Conservation (phyloP, 768 basidiomycete genomes). For the Rhodosporidiobolus sp. region DNA sequence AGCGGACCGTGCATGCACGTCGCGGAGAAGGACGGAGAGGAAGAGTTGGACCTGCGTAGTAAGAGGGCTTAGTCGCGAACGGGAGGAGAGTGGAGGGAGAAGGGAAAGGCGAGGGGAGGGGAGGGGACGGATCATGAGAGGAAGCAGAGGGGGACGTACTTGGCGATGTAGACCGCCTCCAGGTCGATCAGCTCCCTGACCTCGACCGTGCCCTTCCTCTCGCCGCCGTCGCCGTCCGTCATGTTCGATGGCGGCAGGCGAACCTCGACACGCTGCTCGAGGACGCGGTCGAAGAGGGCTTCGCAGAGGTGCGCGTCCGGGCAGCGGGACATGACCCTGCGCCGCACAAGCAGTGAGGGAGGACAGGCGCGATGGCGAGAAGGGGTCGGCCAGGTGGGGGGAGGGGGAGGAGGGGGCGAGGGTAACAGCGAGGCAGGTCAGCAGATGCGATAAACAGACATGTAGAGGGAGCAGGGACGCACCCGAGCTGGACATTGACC, state of each 20-base stretch:
- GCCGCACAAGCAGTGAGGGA: too few species aligned
- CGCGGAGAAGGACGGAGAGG: conserved; percentile 69
- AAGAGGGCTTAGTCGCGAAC: not conserved
- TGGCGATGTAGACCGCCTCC: conserved; percentile 68
- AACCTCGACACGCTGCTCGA: conserved; percentile 48
- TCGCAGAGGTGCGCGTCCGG: conserved; percentile 84
- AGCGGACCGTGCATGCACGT: conserved; percentile 72
- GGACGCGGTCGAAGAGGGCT: conserved; percentile 67
- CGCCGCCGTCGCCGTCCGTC: too few species aligned
- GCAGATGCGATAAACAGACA: too few species aligned
- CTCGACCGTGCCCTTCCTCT: conserved; percentile 50
- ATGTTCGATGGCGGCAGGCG: too few species aligned
- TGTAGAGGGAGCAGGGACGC: too few species aligned
- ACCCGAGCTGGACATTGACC: too few species aligned
- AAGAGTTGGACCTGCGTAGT: conserved; percentile 58
- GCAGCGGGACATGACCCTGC: conserved; percentile 63
- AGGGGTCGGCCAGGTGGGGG: too few species aligned
- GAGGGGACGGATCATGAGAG: too few species aligned
- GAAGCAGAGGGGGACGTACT: conserved; percentile 55
- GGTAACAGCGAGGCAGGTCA: too few species aligned
- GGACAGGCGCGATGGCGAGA: too few species aligned
- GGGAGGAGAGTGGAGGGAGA: not conserved
- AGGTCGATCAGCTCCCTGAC: conserved; percentile 63
- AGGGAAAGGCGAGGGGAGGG: not conserved
- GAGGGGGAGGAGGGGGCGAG: too few species aligned